Base-by-base conservation (phyloP, 352 stramenopile species). In the Pythium grandisporangium region DNA sequence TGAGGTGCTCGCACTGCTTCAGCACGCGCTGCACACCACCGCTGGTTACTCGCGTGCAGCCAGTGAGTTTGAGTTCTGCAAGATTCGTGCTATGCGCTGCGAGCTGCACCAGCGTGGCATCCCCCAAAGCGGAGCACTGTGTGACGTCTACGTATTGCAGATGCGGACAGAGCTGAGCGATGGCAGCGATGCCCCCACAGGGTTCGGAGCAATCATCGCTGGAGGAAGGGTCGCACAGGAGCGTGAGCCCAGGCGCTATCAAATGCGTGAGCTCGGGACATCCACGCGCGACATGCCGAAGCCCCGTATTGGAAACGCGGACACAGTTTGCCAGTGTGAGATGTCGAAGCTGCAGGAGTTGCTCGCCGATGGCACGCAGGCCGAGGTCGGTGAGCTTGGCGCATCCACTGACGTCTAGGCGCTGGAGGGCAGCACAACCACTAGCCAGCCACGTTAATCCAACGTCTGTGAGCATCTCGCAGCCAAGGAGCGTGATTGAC, bases 401-500 rank as follows among this genome's bases (percentile, higher is more conserved):
- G 50, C 88, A 97, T 2, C 71, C 74, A 2, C 64, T 65, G 23
- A 97, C 35, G 45, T 97, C 73, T 11, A 98, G 45, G 37, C 81
- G 52, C n/a, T 66, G 62, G 8, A 98, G 58, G 8, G 79, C 84
- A 26, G 67, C 64, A 24, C 83, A 95, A 12, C 85, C 83, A 1
- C 59, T 67, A 1, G 67, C 66, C n/a, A 98, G 49, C 89, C 89
- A 97, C 26, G 72, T 91, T 12, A 98, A 49, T 0, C 93, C 90
- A 13, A 95, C 90, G 55, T 98, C 90, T 6, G 82, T 94, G 35
- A 97, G 53, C 55, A 88, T 76, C 30, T 94, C 76, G 42, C 89
- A 97, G 14, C 92, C 90, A n/a, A 66, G 51, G 2, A 97, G 49
- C 16, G 66, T 53, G 2, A 84, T 41, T 6, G 48, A 71, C 25